These are phyloP conservation scores for Trichoderma cornu-damae DNA, from an alignment of 2,329 filamentous ascomycete species.

Conservation along the genomic window DNA sequence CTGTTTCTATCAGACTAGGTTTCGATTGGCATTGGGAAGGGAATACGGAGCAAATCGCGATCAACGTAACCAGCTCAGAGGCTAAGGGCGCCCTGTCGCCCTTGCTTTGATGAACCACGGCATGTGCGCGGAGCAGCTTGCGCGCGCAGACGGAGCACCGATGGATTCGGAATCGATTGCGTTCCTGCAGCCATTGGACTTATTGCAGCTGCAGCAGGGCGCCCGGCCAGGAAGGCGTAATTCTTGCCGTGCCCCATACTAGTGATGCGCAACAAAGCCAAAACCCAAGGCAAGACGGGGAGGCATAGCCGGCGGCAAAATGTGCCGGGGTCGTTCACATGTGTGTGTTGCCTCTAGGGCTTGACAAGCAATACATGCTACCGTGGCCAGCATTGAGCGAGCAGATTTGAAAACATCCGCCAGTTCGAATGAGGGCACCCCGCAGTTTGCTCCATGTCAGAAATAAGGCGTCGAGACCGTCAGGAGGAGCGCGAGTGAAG, in stretches of 20 bases:
- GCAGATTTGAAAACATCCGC: not conserved
- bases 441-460: not conserved
- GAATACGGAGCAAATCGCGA: not conserved
- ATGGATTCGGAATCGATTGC: not conserved
- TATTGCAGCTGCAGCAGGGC: not conserved
- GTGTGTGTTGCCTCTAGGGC: not conserved
- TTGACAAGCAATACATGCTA: too few relatives aligned
- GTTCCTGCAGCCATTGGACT: not conserved
- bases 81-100: not conserved
- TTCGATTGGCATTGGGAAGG: not conserved
- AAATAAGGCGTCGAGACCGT: not conserved
- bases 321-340: not conserved
- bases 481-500: not conserved
- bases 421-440: not conserved
- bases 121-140: not conserved
- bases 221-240: not conserved
- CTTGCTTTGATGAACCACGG: not conserved
- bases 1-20: not conserved
- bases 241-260: not conserved
- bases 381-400: not conserved
- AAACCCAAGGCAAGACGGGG: not conserved
- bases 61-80: not conserved
- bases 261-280: not conserved
- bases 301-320: not conserved
- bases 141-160: not conserved